Evolutionary conservation across 306 rosid species (phyloP), one percentile per base, ranked within the genome.

Genomic region (Betula pendula): DNA sequence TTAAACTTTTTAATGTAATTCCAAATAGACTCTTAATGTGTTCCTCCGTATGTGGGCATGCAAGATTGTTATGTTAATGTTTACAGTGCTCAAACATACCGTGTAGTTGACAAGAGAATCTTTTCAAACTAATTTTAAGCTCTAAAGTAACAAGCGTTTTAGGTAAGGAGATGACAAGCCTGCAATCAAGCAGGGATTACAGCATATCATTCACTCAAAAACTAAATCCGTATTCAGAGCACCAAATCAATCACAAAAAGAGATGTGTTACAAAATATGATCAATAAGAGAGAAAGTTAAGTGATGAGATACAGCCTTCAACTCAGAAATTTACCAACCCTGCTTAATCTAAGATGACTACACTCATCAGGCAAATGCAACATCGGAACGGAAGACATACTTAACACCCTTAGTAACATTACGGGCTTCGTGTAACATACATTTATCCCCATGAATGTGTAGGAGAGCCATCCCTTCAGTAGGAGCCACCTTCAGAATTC

Each of bases 351-450:
- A 55, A 79, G 60, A 49, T 67, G 38, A 14, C 48, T 58, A 58
- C 83, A 76, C 52, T 55, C 76, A 51, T 92, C 92, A 92, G 75
- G 93, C 83, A 85, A 92, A 92, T 72, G 75, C 88, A 19, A 92
- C 92, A 71, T 95, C 97, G 4, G 97, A 92, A 73, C 99, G 96
- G 59, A 95, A 87, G 16, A 92, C 89, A 68, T 95, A 92, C 77
- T 95, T 92, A 79, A 95, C 78, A 73, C 97, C 93, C 84, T 88
- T 95, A 0, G 82, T 81, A 75, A 95, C 97, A 35, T 95, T 92
- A 67, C 92, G 92, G 63, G 89, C 99, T 88, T 92, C 99, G 71
- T 95, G 99, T 89, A 95, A 75, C 96, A 90, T 73, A 79, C 99
- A 95, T 76, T 92, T 89, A 78, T 87, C 85, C 81, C 97, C 97